Evolutionary conservation across 2,329 filamentous ascomycete species (phyloP).

Genomic region (Pleochaeta shiraiana): DNA sequence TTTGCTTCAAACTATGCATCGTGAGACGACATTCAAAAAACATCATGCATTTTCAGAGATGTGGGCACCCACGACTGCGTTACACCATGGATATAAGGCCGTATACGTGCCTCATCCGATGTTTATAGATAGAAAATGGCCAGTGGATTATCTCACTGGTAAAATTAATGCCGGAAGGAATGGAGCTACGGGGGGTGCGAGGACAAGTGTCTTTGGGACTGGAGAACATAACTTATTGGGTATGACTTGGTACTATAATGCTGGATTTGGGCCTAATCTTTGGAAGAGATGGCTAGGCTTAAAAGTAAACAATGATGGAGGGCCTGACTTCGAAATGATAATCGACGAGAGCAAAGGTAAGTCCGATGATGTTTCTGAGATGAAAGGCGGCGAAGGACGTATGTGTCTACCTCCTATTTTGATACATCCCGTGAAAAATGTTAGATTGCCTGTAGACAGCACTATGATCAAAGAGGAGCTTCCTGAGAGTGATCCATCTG

Average conservation of each 20-base stretch:
- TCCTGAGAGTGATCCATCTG: slow-evolving; percentile 17
- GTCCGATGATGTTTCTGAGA: slow-evolving; percentile 21
- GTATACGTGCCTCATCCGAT: slow-evolving; percentile 80
- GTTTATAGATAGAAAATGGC: slow-evolving; percentile 76
- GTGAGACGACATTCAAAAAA: slow-evolving; percentile 63
- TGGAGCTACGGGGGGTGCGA: slow-evolving; percentile 50
- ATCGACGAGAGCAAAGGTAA: slow-evolving; percentile 24
- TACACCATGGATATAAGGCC: slow-evolving; percentile 85
- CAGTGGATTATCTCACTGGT: slow-evolving; percentile 49
- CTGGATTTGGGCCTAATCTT: slow-evolving; percentile 57
- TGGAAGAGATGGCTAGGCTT: slow-evolving; percentile 77
- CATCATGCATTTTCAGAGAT: slow-evolving; percentile 91
- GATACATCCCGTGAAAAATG: slow-evolving; percentile 67
- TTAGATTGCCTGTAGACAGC: slow-evolving; percentile 27
- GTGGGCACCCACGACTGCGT: slow-evolving; percentile 73
- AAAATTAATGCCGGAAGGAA: slow-evolving; percentile 64
- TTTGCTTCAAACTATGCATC: slow-evolving; percentile 72
- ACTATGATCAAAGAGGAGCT: slow-evolving; percentile 9
- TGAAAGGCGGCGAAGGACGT: slow-evolving; percentile 50
- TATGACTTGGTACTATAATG: slow-evolving; percentile 82
- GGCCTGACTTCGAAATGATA: slow-evolving; percentile 50
- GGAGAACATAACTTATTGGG: slow-evolving; percentile 77
- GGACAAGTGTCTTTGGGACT: slow-evolving; percentile 56
- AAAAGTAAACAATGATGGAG: slow-evolving; percentile 55
- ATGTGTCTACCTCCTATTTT: slow-evolving; percentile 88